Conservation (phyloP, 2,329 filamentous ascomycete species). For the Colletotrichum euphorbiae region DNA sequence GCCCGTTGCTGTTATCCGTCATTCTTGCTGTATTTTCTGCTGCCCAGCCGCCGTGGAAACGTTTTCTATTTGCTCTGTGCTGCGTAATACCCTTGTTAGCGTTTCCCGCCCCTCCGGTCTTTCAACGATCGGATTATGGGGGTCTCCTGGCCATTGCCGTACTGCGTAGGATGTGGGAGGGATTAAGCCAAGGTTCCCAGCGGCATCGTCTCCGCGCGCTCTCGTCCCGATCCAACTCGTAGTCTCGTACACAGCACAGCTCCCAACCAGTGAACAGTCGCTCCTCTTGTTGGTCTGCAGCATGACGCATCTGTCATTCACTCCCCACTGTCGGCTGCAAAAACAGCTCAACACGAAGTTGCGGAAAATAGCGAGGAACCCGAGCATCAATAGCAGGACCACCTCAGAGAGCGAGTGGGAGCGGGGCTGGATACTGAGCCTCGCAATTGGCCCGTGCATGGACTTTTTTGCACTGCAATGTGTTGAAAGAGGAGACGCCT, state of each 20-base stretch:
- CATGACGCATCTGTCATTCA: background rate
- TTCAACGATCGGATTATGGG: constrained; percentile 17
- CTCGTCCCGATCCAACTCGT: constrained; percentile 4
- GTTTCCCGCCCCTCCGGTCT: background rate
- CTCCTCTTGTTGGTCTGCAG: background rate
- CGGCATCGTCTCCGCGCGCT: constrained; percentile 19
- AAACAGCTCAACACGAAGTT: constrained; percentile 3
- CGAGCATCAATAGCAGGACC: no score
- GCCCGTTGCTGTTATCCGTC: background rate
- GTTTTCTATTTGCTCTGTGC: background rate
- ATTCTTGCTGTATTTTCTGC: background rate
- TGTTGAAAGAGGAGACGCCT: no score
- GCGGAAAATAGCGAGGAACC: constrained; percentile 23
- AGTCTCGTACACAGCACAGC: constrained; percentile 2
- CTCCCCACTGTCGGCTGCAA: constrained; percentile 11
- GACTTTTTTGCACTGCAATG: background rate
- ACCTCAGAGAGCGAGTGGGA: background rate
- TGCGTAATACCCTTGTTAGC: background rate
- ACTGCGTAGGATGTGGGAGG: constrained; percentile 11
- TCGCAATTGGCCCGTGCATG: constrained; percentile 11
- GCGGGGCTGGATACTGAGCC: background rate
- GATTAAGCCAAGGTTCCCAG: constrained; percentile 27
- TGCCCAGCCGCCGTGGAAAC: background rate
- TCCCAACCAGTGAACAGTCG: background rate
- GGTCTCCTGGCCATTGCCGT: background rate